These are phyloP conservation scores for Leccinum fallax DNA, from an alignment of 1,284 basidiomycete species.

Conservation along the genomic window DNA sequence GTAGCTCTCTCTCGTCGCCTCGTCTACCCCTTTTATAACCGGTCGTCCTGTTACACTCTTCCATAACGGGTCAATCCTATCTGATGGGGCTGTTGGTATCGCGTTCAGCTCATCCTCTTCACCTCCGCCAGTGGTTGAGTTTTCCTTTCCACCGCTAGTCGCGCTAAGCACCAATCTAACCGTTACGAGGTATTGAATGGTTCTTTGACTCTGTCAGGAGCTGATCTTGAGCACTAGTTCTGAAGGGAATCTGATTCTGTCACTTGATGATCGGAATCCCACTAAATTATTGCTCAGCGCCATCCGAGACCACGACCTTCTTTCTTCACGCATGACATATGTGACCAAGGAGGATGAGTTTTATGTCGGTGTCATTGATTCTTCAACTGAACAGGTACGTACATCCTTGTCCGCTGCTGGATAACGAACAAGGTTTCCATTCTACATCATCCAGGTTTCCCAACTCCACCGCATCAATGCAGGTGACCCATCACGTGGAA, in stretches of 20 bases:
- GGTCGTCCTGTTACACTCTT: slow-evolving; percentile 81
- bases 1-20: slow-evolving; percentile 72
- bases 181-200: slow-evolving; percentile 55
- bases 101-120: slow-evolving; percentile 45
- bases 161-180: slow-evolving; percentile 54
- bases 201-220: slow-evolving; percentile 5
- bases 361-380: slow-evolving; percentile 54
- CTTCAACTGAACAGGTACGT: slow-evolving; percentile 20
- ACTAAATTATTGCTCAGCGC: slow-evolving; percentile 67
- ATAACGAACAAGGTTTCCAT: not conserved
- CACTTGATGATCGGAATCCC: slow-evolving; percentile 67
- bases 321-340: slow-evolving; percentile 23
- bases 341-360: slow-evolving; percentile 66
- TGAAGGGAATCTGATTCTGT: slow-evolving; percentile 79
- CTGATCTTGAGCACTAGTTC: slow-evolving; percentile 44
- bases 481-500: slow-evolving; percentile 80
- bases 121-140: slow-evolving; percentile 30
- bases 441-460: slow-evolving; percentile 35
- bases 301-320: slow-evolving; percentile 47
- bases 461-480: slow-evolving; percentile 66
- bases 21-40: slow-evolving; percentile 86
- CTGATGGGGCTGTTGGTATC: slow-evolving; percentile 75
- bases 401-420: not conserved
- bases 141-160: slow-evolving; percentile 56
- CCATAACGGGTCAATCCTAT: slow-evolving; percentile 56